Base-by-base conservation (phyloP, 345 rosid genomes). In the Citrus medica region DNA sequence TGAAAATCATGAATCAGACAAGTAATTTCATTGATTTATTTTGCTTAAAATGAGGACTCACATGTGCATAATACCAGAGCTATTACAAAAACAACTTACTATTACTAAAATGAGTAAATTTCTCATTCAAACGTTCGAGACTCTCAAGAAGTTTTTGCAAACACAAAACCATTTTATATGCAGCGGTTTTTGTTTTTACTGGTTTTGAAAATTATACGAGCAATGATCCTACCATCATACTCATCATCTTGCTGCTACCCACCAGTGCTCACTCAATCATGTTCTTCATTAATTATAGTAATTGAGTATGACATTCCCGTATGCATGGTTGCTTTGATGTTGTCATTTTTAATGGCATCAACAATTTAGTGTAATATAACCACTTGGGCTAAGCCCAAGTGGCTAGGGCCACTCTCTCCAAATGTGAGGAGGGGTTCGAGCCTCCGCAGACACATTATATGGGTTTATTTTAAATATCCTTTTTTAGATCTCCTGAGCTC, bases 1-100 rank as follows among this genome's bases (percentile, higher is more conserved):
- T 89, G 94, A 90, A 87, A 86, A 84, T 67, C 74, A 78, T 83
- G 86, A 90, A 86, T 71, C 84, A 84, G 86, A 87, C 89, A 90
- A 79, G 80, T 79, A 61, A 68, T 65, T 67, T 67, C 73, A 58
- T 65, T 77, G 76, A 64, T 83, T 79, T 74, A 51, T 77, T 78
- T 81, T 81, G 88, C 90, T 78, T 65, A 78, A 86, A 81, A 83
- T 80, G 79, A 87, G 91, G 94, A 86, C 78, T 86, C 85, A 76
- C 90, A 90, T 83, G 89, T 80, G 86, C 89, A 78, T 53, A 64
- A 65, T 19, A 32, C 9, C 51, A 13, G 51, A 48, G 40, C 28
- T 66, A n/a, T 9, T 28, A 56, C 12, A 67, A 27, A 33, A 16
- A 13, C 33, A 67, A n/a, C 51, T 46, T 69, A 40, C 67, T 46